Percentiles rank a stretch among this genome's conserved stretches.
Conservation (phyloP, 2,329 filamentous ascomycete genomes). For the Penicillium fuscoglaucum region DNA sequence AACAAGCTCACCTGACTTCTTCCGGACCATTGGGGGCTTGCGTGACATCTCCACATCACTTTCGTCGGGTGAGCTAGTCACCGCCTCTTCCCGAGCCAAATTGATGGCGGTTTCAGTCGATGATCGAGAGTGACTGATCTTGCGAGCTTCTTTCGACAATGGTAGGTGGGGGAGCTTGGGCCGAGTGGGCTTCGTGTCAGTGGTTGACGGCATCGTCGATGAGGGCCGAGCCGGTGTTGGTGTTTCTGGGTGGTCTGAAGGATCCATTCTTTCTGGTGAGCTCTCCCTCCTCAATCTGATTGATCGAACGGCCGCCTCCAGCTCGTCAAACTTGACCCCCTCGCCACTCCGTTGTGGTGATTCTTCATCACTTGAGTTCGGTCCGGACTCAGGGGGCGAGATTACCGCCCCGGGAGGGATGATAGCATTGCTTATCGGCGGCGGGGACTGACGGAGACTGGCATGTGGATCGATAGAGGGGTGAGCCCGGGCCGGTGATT, state of each 20-base stretch:
- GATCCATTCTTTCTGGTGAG: slow-evolving; percentile 31
- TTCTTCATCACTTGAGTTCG: slow-evolving; percentile 79
- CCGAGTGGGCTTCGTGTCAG: slow-evolving; percentile 1
- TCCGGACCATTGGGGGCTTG: slow-evolving; percentile 92
- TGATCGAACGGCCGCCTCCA: slow-evolving; percentile 79
- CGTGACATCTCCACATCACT: slow-evolving; percentile 60
- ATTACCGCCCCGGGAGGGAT: slow-evolving; percentile 85
- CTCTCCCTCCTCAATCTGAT: slow-evolving; percentile 56
- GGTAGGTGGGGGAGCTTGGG: slow-evolving; percentile 34
- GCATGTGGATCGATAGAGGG: slow-evolving; percentile 47
- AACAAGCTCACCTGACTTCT: slow-evolving; percentile 97
- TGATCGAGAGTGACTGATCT: slow-evolving; percentile 62
- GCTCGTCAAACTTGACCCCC: slow-evolving; percentile 57
- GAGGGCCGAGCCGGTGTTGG: slow-evolving; percentile 17
- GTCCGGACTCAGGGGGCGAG: slow-evolving; percentile 83
- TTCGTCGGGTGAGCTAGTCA: slow-evolving; percentile 47
- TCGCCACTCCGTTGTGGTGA: slow-evolving; percentile 41
- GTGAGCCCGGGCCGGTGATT: slow-evolving; percentile 24
- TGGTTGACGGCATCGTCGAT: slow-evolving; percentile 31
- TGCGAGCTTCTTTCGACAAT: slow-evolving; percentile 57
- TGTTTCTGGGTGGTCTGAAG: slow-evolving; percentile 12
- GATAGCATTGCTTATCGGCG: slow-evolving; percentile 71
- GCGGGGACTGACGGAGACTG: slow-evolving; percentile 78
- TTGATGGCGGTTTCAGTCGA: slow-evolving; percentile 57
- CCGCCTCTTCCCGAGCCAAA: slow-evolving; percentile 44